Base-by-base conservation (phyloP, 1,139 yeast genomes). In the Kodamaea fungicola region DNA sequence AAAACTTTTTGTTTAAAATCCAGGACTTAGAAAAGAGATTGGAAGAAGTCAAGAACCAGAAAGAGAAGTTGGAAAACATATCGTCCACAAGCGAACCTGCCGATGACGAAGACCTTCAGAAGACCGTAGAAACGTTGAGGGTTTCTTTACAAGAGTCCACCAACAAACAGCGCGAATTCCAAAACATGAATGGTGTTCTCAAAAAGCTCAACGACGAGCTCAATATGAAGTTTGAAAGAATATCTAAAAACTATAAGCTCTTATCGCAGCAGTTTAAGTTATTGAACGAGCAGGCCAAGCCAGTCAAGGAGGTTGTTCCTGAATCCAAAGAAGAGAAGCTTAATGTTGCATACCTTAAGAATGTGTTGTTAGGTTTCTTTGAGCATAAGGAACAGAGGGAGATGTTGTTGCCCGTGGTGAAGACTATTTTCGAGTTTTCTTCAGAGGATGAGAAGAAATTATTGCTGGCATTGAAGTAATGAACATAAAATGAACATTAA, bases 351-450 rank as follows among this genome's bases (percentile, higher is more conserved):
- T 92, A 92, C 56, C 73, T 89, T 38, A 86, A 85, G 56, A 92
- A 92, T 55, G 97, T 92, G 2, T 61, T 92, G 12, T 64, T 92
- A 7, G 97, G 97, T 2, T 92, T 84, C 57, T 62, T 92, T 44
- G 97, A 90, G 54, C 96, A 87, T 54, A 85, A 76, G 51, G 97
- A 90, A n/a, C 97, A 90, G 59, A 71, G 97, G 38, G 80, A 74
- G 26, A 87, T 82, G 56, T 70, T 92, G 35, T 64, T 92, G 29
- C 97, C 97, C 0, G 97, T 92, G 5, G 71, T 92, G 23, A 76
- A 90, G 38, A 80, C 87, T 42, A 62, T 92, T 34, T 71, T 92
- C 43, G 78, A 80, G 40, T 67, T 92, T 52, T 76, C 72, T 35
- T 76, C 73, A 35, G 77, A 73, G 7, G 97, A 92, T 46, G 94